phyloP scores from a whole-genome alignment of 2,329 filamentous ascomycete species.

The Hypoxylon sp. region DNA sequence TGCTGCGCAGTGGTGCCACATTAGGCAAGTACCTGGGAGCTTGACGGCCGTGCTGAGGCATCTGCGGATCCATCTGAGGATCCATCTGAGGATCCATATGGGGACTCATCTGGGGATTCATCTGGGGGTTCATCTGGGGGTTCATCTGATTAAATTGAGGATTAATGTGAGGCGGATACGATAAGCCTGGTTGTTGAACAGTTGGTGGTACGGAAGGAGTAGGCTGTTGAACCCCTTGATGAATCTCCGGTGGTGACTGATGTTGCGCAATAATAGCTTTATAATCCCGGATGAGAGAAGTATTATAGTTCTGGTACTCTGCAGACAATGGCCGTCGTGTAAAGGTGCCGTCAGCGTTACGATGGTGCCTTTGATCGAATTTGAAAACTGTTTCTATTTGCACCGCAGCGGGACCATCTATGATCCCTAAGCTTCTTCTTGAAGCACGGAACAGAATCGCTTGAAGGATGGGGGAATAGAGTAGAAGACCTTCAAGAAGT shows the following conservation, averaged over 20 bases:
- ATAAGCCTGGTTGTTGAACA: slow-evolving; percentile 18
- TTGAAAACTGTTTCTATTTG: slow-evolving; percentile 58
- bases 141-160: neutral
- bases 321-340: slow-evolving; percentile 15
- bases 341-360: slow-evolving; percentile 44
- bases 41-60: slow-evolving; percentile 17
- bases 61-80: slow-evolving; percentile 21
- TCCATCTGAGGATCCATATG: slow-evolving; percentile 16
- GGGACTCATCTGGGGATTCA: slow-evolving; percentile 9
- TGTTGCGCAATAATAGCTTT: slow-evolving; percentile 29
- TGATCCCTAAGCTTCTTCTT: slow-evolving; percentile 62
- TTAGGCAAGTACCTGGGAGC: slow-evolving; percentile 13
- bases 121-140: slow-evolving; percentile 12
- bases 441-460: slow-evolving; percentile 68
- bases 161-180: slow-evolving; percentile 15
- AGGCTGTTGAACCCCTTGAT: slow-evolving; percentile 17
- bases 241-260: slow-evolving; percentile 10
- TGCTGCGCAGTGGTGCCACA: slow-evolving; percentile 3
- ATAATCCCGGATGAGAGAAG: slow-evolving; percentile 42
- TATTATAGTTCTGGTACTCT: slow-evolving; percentile 46
- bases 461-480: slow-evolving; percentile 68
- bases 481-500: slow-evolving; percentile 62
- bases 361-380: slow-evolving; percentile 55
- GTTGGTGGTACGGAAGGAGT: slow-evolving; percentile 19
- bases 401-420: slow-evolving; percentile 55